Evolutionary conservation across 176 grass and related monocot genomes (phyloP).

Genomic region (Guadua angustifolia): DNA sequence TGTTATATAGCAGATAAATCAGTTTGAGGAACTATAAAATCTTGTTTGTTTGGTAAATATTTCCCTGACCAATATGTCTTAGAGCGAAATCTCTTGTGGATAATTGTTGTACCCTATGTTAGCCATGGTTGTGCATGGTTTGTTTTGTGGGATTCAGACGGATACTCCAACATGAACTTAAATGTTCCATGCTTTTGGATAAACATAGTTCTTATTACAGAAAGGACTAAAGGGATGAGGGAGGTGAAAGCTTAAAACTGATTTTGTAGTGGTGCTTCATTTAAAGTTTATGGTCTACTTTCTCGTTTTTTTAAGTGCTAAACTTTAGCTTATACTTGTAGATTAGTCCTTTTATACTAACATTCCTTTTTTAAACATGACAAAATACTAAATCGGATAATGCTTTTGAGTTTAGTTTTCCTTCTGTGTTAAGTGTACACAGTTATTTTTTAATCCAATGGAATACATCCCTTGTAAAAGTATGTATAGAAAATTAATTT

Average conservation of each 20-base stretch:
- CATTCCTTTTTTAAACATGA: neutral
- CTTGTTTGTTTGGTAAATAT: slow-evolving; percentile 14
- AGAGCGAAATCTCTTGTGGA: neutral
- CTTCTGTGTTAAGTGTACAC: neutral
- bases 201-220: neutral
- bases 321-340: slow-evolving; percentile 4
- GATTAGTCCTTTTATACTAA: neutral
- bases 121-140: neutral
- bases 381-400: neutral
- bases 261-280: slow-evolving; percentile 17
- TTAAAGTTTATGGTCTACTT: slow-evolving; percentile 2
- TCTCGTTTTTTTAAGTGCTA: neutral
- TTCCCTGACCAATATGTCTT: neutral
- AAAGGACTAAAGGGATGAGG: neutral
- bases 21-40: neutral
- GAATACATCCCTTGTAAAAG: neutral
- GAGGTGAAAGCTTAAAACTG: neutral
- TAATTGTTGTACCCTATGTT: slow-evolving; percentile 5
- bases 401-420: neutral
- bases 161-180: slow-evolving; percentile 18
- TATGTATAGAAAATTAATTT: neutral
- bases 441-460: neutral
- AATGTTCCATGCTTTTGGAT: neutral
- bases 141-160: slow-evolving; percentile 23
- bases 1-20: neutral